These are phyloP conservation scores for Phytopythium aichiense DNA, from an alignment of 352 stramenopile species.

Conservation along the genomic window DNA sequence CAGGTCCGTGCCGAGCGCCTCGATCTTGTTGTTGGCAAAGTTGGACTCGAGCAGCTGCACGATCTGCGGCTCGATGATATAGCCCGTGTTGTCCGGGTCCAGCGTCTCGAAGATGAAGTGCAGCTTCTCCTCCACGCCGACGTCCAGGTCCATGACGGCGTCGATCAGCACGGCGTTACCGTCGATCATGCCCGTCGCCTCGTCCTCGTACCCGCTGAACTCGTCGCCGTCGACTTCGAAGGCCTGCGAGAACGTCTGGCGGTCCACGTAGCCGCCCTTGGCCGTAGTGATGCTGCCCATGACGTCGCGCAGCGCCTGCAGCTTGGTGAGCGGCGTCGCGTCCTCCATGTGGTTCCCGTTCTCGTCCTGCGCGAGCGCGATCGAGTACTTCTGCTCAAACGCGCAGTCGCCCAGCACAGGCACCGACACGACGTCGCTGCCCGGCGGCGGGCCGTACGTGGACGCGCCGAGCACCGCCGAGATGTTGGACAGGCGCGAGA, in stretches of 20 bases:
- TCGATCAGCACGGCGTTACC: slow-evolving; percentile 78
- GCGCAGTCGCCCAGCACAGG: slow-evolving; percentile 64
- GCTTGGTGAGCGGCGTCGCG: slow-evolving; percentile 50
- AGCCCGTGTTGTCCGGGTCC: slow-evolving; percentile 44
- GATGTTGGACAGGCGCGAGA: slow-evolving; percentile 40
- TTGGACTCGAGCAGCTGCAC: slow-evolving; percentile 63
- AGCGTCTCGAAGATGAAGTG: slow-evolving; percentile 85
- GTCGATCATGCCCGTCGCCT: slow-evolving; percentile 48
- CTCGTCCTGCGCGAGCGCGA: slow-evolving; percentile 60
- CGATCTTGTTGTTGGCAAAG: slow-evolving; percentile 66
- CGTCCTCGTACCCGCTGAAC: slow-evolving; percentile 50
- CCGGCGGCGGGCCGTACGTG: slow-evolving; percentile 41
- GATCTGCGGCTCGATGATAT: slow-evolving; percentile 60
- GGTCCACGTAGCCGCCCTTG: slow-evolving; percentile 61
- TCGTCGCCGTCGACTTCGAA: slow-evolving; percentile 61
- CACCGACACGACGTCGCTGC: slow-evolving; percentile 50
- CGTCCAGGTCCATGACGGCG: slow-evolving; percentile 73
- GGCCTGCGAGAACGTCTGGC: slow-evolving; percentile 67
- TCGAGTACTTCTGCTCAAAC: slow-evolving; percentile 63
- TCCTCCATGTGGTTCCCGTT: slow-evolving; percentile 13
- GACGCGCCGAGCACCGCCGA: slow-evolving; percentile 19
- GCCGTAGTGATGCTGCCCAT: slow-evolving; percentile 58
- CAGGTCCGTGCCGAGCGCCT: slow-evolving; percentile 72
- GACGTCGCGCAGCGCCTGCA: slow-evolving; percentile 69
- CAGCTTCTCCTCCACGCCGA: slow-evolving; percentile 71